phyloP scores from a whole-genome alignment of 306 rosid species.

The Fragaria nilgerrensis region DNA sequence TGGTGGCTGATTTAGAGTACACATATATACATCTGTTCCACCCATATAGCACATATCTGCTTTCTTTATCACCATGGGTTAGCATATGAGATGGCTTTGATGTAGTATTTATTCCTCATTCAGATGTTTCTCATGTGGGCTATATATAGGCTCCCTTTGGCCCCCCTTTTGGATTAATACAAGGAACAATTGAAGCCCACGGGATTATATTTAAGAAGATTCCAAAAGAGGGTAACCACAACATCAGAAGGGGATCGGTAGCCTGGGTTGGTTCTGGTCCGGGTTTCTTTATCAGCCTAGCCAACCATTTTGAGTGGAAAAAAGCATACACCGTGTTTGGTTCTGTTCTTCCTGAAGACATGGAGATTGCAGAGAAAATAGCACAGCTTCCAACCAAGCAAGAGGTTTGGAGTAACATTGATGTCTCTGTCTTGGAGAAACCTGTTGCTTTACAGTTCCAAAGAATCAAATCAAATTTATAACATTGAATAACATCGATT shows the following conservation, averaged over 20 bases:
- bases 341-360: constrained; percentile 60
- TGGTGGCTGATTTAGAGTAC: background rate
- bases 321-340: constrained; percentile 65
- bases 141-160: constrained; percentile 65
- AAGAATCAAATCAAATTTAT: constrained; percentile 28
- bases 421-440: constrained; percentile 58
- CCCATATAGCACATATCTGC: background rate
- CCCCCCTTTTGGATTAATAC: constrained; percentile 82
- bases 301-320: constrained; percentile 68
- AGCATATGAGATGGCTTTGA: background rate
- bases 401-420: constrained; percentile 49
- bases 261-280: constrained; percentile 90
- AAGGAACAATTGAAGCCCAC: constrained; percentile 72
- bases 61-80: background rate
- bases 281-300: constrained; percentile 75
- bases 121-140: constrained; percentile 10
- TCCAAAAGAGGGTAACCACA: constrained; percentile 42
- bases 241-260: constrained; percentile 63
- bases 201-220: constrained; percentile 56
- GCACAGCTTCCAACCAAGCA: constrained; percentile 52
- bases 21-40: background rate
- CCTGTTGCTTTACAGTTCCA: constrained; percentile 44
- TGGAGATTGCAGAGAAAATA: constrained; percentile 59
- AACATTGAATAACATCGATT: background rate
- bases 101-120: constrained; percentile 12